Base-by-base conservation (phyloP, 805 yeast species). In the Saturnispora galanensis region DNA sequence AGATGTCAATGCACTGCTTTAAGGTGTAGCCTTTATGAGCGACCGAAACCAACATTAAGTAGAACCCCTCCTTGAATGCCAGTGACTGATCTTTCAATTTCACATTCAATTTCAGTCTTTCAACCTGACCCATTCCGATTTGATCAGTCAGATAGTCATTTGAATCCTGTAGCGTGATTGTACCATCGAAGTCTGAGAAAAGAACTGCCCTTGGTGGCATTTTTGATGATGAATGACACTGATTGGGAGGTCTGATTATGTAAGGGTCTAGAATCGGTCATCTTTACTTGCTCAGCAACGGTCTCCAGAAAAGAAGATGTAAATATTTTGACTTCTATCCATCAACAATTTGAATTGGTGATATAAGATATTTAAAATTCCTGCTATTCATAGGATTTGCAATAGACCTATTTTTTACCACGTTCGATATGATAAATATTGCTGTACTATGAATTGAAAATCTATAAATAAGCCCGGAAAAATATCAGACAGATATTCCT, bases 141-240 rank as follows among this genome's bases (percentile, higher is more conserved):
- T 76, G 77, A 61, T 93, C 97, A 8, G 97, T 89, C 50, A 93
- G 68, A 61, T 71, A 84, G 63, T 93, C 97, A 62, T 93, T 93
- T 48, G 96, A 84, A 63, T 93, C 99, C 62, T 90, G 95, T 48
- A 84, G 68, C 10, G 98, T 93, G 51, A 93, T 93, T 2, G 98
- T 93, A 28, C 99, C 99, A 62, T 93, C 99, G 78, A 94, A 93
- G 63, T 93, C 99, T 36, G 97, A 84, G 70, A 93, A 93, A 36
- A 93, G 83, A 56, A 93, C 87, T 39, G 95, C 90, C 50, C 51
- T 48, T 10, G 60, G 60, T 26, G n/a, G 10, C 31, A 26, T 26
- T 18, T 12, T 39, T 30, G 10, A 39, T 16, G 30, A n/a, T 13
- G 16, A 15, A 32, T 5, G 15, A n/a, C 13, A 18, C 26, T 5